Percentiles rank a stretch among this genome's conserved stretches.
phyloP scores from a whole-genome alignment of 2,329 filamentous ascomycete species.

The Neonectria coccinea region DNA sequence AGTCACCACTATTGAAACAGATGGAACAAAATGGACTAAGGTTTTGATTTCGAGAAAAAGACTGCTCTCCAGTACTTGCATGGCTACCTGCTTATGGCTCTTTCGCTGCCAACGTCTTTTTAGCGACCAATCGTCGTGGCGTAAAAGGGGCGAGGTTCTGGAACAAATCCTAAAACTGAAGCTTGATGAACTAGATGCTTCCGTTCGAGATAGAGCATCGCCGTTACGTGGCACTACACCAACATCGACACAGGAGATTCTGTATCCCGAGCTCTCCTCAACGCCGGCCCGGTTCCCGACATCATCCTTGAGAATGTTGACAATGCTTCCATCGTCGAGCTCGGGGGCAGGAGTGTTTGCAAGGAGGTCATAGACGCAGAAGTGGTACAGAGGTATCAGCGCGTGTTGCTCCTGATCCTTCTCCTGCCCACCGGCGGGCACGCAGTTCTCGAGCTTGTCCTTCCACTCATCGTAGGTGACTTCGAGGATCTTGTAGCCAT shows the following conservation, averaged over 20 bases:
- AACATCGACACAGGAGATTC: slow-evolving; percentile 43
- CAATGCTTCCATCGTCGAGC: slow-evolving; percentile 64
- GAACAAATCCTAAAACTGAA: too few relatives aligned
- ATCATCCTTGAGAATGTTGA: slow-evolving; percentile 72
- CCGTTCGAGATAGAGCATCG: slow-evolving; percentile 31
- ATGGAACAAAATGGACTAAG: too few relatives aligned
- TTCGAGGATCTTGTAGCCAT: slow-evolving; percentile 79
- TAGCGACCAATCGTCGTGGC: background rate
- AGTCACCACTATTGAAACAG: too few relatives aligned
- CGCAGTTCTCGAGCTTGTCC: slow-evolving; percentile 43
- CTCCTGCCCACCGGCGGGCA: slow-evolving; percentile 41
- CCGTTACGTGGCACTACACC: slow-evolving; percentile 39
- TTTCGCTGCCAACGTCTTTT: too few relatives aligned
- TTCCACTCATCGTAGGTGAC: slow-evolving; percentile 69
- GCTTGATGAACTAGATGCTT: too few relatives aligned
- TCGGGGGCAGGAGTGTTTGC: slow-evolving; percentile 31
- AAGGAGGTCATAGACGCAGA: slow-evolving; percentile 29
- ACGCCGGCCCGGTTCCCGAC: slow-evolving; percentile 68
- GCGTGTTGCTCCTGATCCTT: slow-evolving; percentile 41
- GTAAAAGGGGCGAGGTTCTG: too few relatives aligned
- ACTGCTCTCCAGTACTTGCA: too few relatives aligned
- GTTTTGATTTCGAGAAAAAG: too few relatives aligned
- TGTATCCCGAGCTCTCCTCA: slow-evolving; percentile 63
- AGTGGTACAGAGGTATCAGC: slow-evolving; percentile 31
- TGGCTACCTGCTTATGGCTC: too few relatives aligned